Conservation (phyloP, 768 basidiomycete species). For the Boletus vinaceobasis region DNA sequence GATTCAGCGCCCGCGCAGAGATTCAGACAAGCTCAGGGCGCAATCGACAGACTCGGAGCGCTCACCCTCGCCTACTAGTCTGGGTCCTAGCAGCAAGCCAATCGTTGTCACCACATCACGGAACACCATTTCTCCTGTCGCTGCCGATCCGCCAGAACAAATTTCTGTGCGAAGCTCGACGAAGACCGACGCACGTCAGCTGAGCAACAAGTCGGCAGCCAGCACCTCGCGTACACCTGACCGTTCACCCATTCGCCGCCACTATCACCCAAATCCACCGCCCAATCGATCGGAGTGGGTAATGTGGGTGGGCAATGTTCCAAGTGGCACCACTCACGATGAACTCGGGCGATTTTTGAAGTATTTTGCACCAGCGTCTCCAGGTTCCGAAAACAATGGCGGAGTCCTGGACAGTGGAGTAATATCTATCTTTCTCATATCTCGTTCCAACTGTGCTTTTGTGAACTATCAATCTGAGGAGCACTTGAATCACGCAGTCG, state of each 20-base stretch:
- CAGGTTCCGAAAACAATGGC: not conserved
- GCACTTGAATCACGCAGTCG: slow-evolving; percentile 64
- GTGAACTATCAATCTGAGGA: slow-evolving; percentile 75
- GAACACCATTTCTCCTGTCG: not conserved
- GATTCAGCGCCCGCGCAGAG: slow-evolving; percentile 17
- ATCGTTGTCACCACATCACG: not conserved
- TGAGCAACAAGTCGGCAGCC: not conserved
- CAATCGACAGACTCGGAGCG: slow-evolving; percentile 12
- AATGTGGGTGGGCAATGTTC: slow-evolving; percentile 96
- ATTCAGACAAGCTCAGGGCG: slow-evolving; percentile 18
- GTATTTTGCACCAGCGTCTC: slow-evolving; percentile 19
- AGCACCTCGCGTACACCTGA: slow-evolving; percentile 16
- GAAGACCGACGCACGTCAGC: not conserved
- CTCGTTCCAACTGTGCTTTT: slow-evolving; percentile 94
- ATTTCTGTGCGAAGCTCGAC: slow-evolving; percentile 2
- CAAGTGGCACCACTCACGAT: slow-evolving; percentile 74
- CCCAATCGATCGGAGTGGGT: slow-evolving; percentile 85
- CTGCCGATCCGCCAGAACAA: slow-evolving; percentile 3
- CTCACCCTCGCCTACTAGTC: slow-evolving; percentile 7
- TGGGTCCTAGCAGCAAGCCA: not conserved
- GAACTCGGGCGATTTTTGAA: slow-evolving; percentile 88
- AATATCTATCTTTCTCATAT: slow-evolving; percentile 85
- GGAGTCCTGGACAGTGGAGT: slow-evolving; percentile 47
- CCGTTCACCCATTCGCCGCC: slow-evolving; percentile 41
- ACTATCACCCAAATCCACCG: slow-evolving; percentile 70